These are phyloP conservation scores for Triticum aestivum DNA, from an alignment of 176 grass and related monocot species.

Conservation along the genomic window DNA sequence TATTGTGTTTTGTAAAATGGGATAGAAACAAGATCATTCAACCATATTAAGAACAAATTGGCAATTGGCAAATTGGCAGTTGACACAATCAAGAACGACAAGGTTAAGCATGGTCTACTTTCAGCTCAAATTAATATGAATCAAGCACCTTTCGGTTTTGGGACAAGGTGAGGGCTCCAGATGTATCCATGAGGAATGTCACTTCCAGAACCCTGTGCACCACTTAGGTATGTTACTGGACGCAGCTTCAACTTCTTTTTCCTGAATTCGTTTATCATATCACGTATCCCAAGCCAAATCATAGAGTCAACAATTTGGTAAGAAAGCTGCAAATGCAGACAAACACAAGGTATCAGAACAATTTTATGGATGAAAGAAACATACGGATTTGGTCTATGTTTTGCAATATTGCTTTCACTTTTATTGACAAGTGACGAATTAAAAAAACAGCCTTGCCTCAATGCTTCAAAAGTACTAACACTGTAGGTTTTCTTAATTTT, in stretches of 20 bases:
- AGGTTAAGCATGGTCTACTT: conserved; percentile 30
- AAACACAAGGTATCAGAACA: conserved; percentile 17
- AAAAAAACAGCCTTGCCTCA: not conserved
- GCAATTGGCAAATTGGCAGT: not conserved
- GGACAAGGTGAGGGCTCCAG: conserved; percentile 97
- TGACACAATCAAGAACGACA: not conserved
- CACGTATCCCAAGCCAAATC: conserved; percentile 98
- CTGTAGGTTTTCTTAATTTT: not conserved
- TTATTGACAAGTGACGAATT: conserved; percentile 17
- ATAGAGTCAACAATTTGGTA: conserved; percentile 96
- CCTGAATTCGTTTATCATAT: conserved; percentile 99
- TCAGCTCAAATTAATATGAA: conserved; percentile 18
- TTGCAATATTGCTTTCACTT: not conserved
- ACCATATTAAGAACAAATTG: not conserved
- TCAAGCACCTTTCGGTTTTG: conserved; percentile 84
- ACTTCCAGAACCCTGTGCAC: conserved; percentile 66
- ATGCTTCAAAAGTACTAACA: not conserved
- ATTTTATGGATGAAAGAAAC: not conserved
- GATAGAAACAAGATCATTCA: not conserved
- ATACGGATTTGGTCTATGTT: not conserved
- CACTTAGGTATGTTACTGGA: conserved; percentile 93
- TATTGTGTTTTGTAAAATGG: conserved; percentile 10
- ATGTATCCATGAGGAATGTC: conserved; percentile 94
- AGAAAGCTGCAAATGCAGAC: conserved; percentile 66
- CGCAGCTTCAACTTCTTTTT: conserved; percentile 93